Evolutionary conservation across 2,329 filamentous ascomycete genomes (phyloP), one percentile per base, ranked within the genome.

Genomic region (Xylaria sp.): DNA sequence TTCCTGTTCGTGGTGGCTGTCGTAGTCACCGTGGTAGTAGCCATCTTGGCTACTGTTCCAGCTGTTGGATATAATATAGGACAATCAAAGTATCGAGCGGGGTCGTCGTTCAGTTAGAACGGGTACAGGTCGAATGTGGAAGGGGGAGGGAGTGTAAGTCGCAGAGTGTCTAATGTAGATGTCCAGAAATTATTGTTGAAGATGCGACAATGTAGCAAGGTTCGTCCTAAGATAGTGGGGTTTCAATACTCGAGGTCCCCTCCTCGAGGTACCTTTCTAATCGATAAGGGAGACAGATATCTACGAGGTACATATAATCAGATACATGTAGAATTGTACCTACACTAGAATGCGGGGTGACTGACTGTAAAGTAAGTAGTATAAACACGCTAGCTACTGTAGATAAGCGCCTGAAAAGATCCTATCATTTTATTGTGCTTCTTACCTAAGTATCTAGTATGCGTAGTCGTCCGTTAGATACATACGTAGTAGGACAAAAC

Each of bases 11-110:
- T 85, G 71, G 85, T 40, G 5, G 58, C 83, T 48, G 44, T 48
- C 4, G 86, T 90, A 72, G 91, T 89, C 85, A 92, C 89, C 70
- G 81, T 85, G 29, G 81, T 83, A 55, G 91, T 91, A 84, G 94
- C 66, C 69, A 71, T 73, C 23, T 60, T 60, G 61, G 48, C 40
- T 35, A 23, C 27, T 48, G 16, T 25, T 16, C 25, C 57, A 64
- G 32, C 50, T 23, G 40, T 29, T 16, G 35, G 10, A 29, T 25
- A 16, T 53, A 12, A 29, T 13, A 42, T 32, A 16, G n/a, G 21
- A 8, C 10, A 48, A 13, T 48, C 9, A 35, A 35, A 1, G 18
- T 21, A 18, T 35, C 16, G 8, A 9, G 37, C 51, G 18, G 10
- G 32, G 32, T 35, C 13, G 29, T n/a, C n/a, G 13, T 37, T 13